These are phyloP conservation scores for Sphaerobolus stellatus DNA, from an alignment of 1,284 basidiomycete species.

Conservation along the genomic window DNA sequence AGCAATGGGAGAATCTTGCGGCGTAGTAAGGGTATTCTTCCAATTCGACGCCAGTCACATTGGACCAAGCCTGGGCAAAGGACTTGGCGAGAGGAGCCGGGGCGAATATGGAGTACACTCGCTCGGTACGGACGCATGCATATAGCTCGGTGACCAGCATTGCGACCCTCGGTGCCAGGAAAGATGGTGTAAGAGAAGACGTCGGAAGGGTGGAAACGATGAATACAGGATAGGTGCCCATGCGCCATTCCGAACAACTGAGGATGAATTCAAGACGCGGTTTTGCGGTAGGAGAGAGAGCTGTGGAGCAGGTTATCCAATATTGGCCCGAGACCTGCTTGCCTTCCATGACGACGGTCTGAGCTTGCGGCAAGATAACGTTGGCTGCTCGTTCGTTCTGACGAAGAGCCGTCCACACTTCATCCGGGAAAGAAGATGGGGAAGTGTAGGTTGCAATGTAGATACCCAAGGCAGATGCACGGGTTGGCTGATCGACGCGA, in stretches of 20 bases:
- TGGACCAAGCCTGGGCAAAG: slow-evolving; percentile 53
- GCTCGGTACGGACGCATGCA: slow-evolving; percentile 18
- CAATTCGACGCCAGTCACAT: slow-evolving; percentile 38
- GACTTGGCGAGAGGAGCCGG: slow-evolving; percentile 44
- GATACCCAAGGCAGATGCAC: slow-evolving; percentile 12
- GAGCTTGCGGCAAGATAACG: slow-evolving; percentile 51
- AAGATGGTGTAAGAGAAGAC: slow-evolving; percentile 18
- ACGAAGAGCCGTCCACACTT: slow-evolving; percentile 41
- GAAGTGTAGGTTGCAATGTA: slow-evolving; percentile 32
- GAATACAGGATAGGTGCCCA: slow-evolving; percentile 53
- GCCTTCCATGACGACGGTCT: slow-evolving; percentile 26
- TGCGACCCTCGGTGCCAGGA: slow-evolving; percentile 13
- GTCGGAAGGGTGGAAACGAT: slow-evolving; percentile 31
- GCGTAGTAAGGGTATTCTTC: slow-evolving; percentile 48
- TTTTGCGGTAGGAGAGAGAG: slow-evolving; percentile 8
- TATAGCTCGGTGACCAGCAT: slow-evolving; percentile 7
- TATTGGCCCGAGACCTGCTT: slow-evolving; percentile 29
- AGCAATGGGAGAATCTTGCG: slow-evolving; percentile 59
- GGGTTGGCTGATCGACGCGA: slow-evolving; percentile 4
- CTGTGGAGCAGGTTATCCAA: slow-evolving; percentile 52
- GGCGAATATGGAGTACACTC: slow-evolving; percentile 70
- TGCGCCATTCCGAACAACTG: slow-evolving; percentile 51
- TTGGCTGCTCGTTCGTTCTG: slow-evolving; percentile 48
- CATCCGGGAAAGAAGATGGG: slow-evolving; percentile 30
- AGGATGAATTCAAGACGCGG: slow-evolving; percentile 51